phyloP scores from a whole-genome alignment of 148 eudicot species.

The Rhododendron williamsianum region DNA sequence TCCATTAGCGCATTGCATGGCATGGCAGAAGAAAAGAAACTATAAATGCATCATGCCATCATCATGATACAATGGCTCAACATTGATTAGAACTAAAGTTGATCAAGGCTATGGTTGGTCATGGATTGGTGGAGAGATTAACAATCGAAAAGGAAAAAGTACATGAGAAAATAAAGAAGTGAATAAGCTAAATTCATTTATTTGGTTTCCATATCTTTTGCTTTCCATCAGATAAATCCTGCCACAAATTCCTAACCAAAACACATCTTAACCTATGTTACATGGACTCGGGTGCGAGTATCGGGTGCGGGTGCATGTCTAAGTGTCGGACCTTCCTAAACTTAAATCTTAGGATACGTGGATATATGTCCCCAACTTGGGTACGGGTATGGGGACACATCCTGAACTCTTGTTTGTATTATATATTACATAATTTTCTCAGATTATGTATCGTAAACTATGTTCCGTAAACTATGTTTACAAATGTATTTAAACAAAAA shows the following conservation, averaged over 20 bases:
- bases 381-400: too few relatives aligned
- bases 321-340: too few relatives aligned
- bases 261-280: not conserved
- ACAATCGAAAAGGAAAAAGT: not conserved
- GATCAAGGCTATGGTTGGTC: not conserved
- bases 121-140: not conserved
- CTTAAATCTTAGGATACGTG: too few relatives aligned
- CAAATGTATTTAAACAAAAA: too few relatives aligned
- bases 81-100: not conserved
- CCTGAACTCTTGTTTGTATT: too few relatives aligned
- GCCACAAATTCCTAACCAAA: not conserved
- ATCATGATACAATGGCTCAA: not conserved
- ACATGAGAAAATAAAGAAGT: not conserved
- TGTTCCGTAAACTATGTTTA: too few relatives aligned
- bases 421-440: too few relatives aligned
- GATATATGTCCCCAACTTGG: too few relatives aligned
- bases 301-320: too few relatives aligned
- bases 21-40: not conserved
- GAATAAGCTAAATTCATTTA: not conserved
- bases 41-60: not conserved
- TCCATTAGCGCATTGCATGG: conserved; percentile 8
- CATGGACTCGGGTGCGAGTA: too few relatives aligned
- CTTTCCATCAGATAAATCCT: not conserved
- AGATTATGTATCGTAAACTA: too few relatives aligned
- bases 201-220: not conserved